Conservation (phyloP, 306 rosid genomes). For the Casuarina equisetifolia region DNA sequence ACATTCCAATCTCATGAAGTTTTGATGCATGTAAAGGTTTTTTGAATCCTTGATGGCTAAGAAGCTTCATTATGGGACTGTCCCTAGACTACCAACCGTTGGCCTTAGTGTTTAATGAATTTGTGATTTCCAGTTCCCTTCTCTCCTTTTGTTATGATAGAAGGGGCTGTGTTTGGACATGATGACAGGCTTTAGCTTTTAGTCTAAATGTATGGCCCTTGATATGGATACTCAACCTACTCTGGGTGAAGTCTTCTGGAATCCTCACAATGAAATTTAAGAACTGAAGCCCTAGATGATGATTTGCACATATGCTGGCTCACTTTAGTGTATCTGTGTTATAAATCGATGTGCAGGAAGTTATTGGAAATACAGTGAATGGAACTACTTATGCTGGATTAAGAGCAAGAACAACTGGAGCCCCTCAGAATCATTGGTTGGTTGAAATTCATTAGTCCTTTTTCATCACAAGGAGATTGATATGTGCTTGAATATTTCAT, state of each 20-base stretch:
- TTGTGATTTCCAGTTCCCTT: background rate
- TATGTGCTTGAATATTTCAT: constrained; percentile 5
- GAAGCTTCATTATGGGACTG: background rate
- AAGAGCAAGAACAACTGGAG: constrained; percentile 94
- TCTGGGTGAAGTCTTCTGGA: background rate
- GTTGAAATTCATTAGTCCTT: constrained; percentile 6
- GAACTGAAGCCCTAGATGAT: background rate
- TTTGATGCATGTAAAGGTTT: background rate
- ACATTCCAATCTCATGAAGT: background rate
- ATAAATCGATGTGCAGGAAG: constrained; percentile 57
- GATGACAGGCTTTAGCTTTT: background rate
- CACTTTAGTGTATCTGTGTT: background rate
- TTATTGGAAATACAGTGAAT: constrained; percentile 78
- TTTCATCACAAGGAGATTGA: background rate
- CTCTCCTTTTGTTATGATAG: background rate
- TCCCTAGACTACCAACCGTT: background rate
- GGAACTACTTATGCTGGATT: constrained; percentile 95
- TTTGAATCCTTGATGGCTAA: constrained; percentile 1
- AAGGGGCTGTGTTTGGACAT: background rate
- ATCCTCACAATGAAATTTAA: background rate
- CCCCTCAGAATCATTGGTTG: constrained; percentile 96
- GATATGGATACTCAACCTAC: background rate
- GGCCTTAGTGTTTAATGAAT: background rate
- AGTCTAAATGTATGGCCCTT: background rate
- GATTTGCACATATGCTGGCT: background rate